A percentile compares a stretch with the other conserved stretches of the same genome.
phyloP scores from a whole-genome alignment of 495 filamentous ascomycete species.

The Cercophora newfieldiana region DNA sequence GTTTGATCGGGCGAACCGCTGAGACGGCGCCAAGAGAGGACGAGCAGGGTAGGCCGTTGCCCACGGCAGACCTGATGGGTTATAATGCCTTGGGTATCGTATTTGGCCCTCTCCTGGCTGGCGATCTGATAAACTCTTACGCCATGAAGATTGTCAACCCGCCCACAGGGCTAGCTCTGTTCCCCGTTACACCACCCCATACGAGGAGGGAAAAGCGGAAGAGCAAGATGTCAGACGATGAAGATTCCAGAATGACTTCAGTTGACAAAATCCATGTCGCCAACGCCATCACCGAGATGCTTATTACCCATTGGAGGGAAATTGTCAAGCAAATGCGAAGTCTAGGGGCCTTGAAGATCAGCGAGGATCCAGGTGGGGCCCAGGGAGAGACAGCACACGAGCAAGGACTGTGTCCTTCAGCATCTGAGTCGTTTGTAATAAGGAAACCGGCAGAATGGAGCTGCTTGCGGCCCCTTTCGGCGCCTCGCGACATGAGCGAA shows the following conservation, averaged over 20 bases:
- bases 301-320: constrained; percentile 59
- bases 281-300: constrained; percentile 57
- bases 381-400: background rate
- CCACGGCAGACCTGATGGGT: constrained; percentile 56
- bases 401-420: constrained; percentile 25
- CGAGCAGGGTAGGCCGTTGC: constrained; percentile 46
- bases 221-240: constrained; percentile 21
- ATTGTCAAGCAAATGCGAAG: constrained; percentile 55
- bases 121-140: constrained; percentile 53
- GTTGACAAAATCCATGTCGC: constrained; percentile 54
- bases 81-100: constrained; percentile 63
- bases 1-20: constrained; percentile 53
- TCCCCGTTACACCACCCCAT: constrained; percentile 37
- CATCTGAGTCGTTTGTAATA: constrained; percentile 27
- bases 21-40: constrained; percentile 51
- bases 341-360: constrained; percentile 34
- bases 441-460: constrained; percentile 25
- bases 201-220: constrained; percentile 39
- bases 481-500: constrained; percentile 12
- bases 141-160: constrained; percentile 40
- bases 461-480: background rate
- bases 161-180: constrained; percentile 38
- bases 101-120: constrained; percentile 64
- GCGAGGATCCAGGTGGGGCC: background rate
- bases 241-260: constrained; percentile 15